phyloP scores from a whole-genome alignment of 2,329 filamentous ascomycete species.

The Phyllosticta capitalensis region DNA sequence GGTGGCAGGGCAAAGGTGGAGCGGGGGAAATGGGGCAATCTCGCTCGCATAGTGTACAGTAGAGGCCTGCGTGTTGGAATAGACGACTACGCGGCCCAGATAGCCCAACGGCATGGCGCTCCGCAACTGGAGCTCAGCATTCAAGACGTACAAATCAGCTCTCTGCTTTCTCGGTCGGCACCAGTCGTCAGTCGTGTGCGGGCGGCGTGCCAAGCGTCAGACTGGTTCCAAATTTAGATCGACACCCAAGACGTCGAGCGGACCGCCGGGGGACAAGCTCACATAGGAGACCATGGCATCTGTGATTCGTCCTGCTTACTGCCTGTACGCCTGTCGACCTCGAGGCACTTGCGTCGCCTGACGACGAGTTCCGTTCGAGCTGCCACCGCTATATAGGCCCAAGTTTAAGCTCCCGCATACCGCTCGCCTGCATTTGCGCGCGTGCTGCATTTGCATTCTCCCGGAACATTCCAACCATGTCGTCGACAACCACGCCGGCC shows the following conservation, averaged over 20 bases:
- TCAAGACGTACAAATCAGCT: background rate
- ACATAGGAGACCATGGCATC: conserved; percentile 2
- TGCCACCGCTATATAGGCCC: background rate
- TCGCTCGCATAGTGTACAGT: background rate
- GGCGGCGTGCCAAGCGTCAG: conserved; percentile 10
- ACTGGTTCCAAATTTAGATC: conserved; percentile 6
- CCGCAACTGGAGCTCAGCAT: background rate
- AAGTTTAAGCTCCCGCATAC: background rate
- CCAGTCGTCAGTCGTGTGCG: background rate
- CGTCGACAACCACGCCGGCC: conserved; percentile 23
- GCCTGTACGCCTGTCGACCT: background rate
- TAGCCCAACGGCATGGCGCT: background rate
- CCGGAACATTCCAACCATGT: conserved; percentile 16
- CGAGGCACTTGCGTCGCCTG: background rate
- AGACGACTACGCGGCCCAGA: background rate
- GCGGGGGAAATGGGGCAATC: background rate
- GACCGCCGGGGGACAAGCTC: background rate
- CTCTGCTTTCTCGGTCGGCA: no score
- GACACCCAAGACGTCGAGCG: background rate
- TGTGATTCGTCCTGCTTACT: conserved; percentile 1
- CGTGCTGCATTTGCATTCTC: conserved; percentile 13
- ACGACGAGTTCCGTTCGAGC: background rate
- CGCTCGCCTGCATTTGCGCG: conserved; percentile 5
- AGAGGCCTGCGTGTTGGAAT: background rate
- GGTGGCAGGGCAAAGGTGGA: background rate